Percentiles rank a stretch among this genome's conserved stretches.
These are phyloP conservation scores for Amauroascus niger DNA, from an alignment of 2,329 filamentous ascomycete species.

Conservation along the genomic window DNA sequence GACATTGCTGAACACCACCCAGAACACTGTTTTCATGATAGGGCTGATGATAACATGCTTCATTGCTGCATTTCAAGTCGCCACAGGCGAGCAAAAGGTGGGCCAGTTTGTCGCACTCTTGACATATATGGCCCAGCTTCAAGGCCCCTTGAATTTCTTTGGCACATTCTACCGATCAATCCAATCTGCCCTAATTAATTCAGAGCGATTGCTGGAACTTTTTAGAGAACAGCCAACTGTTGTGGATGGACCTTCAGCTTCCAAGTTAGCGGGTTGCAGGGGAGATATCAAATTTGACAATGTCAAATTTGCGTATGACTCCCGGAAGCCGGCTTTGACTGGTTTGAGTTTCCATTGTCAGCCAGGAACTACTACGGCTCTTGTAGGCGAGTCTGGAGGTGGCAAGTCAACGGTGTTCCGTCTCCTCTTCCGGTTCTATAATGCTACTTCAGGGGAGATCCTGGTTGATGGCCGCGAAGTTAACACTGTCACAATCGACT, in stretches of 20 bases:
- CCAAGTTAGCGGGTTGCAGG: constrained; percentile 55
- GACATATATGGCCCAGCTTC: constrained; percentile 69
- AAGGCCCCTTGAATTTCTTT: constrained; percentile 75
- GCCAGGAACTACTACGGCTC: constrained; percentile 86
- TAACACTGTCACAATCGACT: constrained; percentile 80
- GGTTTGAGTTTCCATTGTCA: constrained; percentile 75
- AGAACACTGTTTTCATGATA: constrained; percentile 69
- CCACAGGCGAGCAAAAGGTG: constrained; percentile 53
- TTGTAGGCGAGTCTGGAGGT: constrained; percentile 92
- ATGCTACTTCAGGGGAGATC: constrained; percentile 68
- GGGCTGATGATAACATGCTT: constrained; percentile 63
- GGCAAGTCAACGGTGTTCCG: constrained; percentile 96
- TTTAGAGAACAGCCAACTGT: constrained; percentile 96
- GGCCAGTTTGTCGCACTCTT: constrained; percentile 65
- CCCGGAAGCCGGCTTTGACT: constrained; percentile 71
- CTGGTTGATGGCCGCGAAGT: constrained; percentile 77
- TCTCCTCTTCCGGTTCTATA: constrained; percentile 93
- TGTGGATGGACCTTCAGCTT: constrained; percentile 60
- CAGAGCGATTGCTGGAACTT: constrained; percentile 84
- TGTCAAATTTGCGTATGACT: constrained; percentile 84
- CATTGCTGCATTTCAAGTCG: constrained; percentile 68
- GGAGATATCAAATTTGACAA: constrained; percentile 81
- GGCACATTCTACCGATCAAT: constrained; percentile 94
- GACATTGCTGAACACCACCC: constrained; percentile 70
- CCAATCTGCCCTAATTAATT: constrained; percentile 94